phyloP scores from a whole-genome alignment of 148 eudicot species.

The Persicaria tinctoria region DNA sequence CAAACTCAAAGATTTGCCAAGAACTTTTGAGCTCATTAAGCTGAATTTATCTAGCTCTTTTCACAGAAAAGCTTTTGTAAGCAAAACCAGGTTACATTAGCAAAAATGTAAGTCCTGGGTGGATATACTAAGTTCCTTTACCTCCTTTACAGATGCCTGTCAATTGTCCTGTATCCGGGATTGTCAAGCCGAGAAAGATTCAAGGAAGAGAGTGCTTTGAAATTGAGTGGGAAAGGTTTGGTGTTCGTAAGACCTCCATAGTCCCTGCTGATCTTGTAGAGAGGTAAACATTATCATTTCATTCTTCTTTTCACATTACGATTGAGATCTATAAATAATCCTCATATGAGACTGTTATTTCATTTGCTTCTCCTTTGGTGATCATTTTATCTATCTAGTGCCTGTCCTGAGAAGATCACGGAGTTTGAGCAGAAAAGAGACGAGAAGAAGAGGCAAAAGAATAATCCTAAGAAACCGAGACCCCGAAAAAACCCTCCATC shows the following conservation, averaged over 20 bases:
- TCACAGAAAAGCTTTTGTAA: not conserved
- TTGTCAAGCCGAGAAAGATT: constrained; percentile 57
- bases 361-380: not conserved
- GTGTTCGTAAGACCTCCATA: constrained; percentile 52
- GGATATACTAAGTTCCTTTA: not conserved
- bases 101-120: not conserved
- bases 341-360: too few relatives aligned
- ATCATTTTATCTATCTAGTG: constrained; percentile 32
- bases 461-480: constrained; percentile 30
- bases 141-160: constrained; percentile 55
- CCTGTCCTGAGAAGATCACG: constrained; percentile 77
- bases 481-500: constrained; percentile 27
- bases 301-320: not conserved
- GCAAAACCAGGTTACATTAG: not conserved
- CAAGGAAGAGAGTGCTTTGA: constrained; percentile 68
- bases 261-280: constrained; percentile 77
- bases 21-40: not conserved
- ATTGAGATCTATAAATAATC: not conserved
- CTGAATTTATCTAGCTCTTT: not conserved
- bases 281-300: constrained; percentile 36
- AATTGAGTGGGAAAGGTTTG: constrained; percentile 73
- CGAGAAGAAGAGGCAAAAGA: constrained; percentile 47
- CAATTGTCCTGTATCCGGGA: constrained; percentile 65
- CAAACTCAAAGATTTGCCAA: not conserved
- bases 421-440: constrained; percentile 63